Evolutionary conservation across 306 rosid genomes (phyloP).

Genomic region (Senna siamea): DNA sequence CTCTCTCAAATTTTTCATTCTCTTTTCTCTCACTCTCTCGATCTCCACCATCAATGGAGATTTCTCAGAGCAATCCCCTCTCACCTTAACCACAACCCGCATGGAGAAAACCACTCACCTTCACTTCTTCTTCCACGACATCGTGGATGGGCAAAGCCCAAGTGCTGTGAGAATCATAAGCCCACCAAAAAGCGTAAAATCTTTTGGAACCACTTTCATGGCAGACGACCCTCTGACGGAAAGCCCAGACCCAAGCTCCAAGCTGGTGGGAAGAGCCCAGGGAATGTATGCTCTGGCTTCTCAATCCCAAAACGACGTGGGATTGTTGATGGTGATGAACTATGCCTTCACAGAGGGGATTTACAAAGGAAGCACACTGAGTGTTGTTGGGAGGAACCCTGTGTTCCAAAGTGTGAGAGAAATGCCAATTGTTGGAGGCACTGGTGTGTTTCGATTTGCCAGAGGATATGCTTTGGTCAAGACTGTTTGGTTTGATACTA

Average conservation of each 20-base stretch:
- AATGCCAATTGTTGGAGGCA: conserved; percentile 52
- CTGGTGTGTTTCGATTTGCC: conserved; percentile 44
- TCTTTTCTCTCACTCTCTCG: conserved; percentile 8
- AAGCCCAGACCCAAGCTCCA: conserved; percentile 37
- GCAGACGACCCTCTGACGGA: conserved; percentile 43
- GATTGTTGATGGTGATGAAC: conserved; percentile 46
- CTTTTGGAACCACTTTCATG: conserved; percentile 37
- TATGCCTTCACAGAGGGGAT: conserved; percentile 40
- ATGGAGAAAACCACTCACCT: conserved; percentile 48
- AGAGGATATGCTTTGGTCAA: conserved; percentile 46
- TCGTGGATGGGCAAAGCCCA: conserved; percentile 37
- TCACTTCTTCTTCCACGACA: conserved; percentile 61
- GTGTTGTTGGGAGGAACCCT: conserved; percentile 49
- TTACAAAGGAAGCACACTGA: conserved; percentile 42
- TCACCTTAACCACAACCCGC: background rate
- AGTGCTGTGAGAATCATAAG: conserved; percentile 34
- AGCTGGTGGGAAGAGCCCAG: conserved; percentile 47
- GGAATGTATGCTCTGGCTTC: conserved; percentile 47
- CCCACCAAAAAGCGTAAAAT: conserved; percentile 3
- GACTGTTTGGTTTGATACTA: conserved; percentile 26
- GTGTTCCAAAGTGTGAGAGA: conserved; percentile 31
- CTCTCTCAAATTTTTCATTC: background rate
- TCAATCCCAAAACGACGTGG: conserved; percentile 22
- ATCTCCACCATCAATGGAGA: conserved; percentile 7
- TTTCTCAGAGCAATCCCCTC: conserved; percentile 26